Conservation (phyloP, 1,284 basidiomycete species). For the Peniophora sp. region DNA sequence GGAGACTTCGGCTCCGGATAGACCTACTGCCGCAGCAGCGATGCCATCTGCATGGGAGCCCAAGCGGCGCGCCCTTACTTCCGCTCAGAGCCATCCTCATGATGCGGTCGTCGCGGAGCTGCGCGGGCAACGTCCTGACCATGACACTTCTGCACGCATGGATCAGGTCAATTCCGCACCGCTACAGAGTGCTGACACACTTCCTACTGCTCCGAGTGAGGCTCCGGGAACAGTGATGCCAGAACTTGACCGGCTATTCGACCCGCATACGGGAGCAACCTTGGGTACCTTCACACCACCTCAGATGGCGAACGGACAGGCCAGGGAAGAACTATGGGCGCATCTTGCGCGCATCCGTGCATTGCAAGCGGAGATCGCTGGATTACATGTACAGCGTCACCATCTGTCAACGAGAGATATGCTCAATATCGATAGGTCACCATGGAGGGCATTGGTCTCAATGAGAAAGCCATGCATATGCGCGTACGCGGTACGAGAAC, state of each 20-base stretch:
- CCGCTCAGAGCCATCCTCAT: conserved; percentile 46
- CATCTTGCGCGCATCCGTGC: conserved; percentile 58
- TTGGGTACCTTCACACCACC: conserved; percentile 28
- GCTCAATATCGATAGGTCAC: conserved; percentile 23
- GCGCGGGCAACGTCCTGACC: conserved; percentile 20
- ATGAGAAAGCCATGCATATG: conserved; percentile 10
- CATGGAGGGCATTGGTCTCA: conserved; percentile 56
- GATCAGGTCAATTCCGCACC: conserved; percentile 10
- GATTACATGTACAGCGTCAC: conserved; percentile 37
- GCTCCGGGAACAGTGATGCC: conserved; percentile 11
- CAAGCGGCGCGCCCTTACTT: conserved; percentile 13
- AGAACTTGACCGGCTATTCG: conserved; percentile 30
- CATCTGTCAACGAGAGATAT: no score
- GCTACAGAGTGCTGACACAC: conserved; percentile 9
- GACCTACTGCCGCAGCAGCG: neutral
- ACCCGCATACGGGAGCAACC: conserved; percentile 42
- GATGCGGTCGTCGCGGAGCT: conserved; percentile 50
- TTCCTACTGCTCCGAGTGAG: conserved; percentile 7
- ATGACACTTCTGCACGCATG: conserved; percentile 7
- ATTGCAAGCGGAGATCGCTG: conserved; percentile 61
- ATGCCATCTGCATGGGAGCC: conserved; percentile 4
- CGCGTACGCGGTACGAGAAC: conserved; percentile 11
- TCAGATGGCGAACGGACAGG: conserved; percentile 16
- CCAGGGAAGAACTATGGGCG: conserved; percentile 52
- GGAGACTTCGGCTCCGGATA: neutral